These are phyloP conservation scores for Phalaenopsis aphrodite DNA, from an alignment of 106 monocot genomes.

Conservation along the genomic window DNA sequence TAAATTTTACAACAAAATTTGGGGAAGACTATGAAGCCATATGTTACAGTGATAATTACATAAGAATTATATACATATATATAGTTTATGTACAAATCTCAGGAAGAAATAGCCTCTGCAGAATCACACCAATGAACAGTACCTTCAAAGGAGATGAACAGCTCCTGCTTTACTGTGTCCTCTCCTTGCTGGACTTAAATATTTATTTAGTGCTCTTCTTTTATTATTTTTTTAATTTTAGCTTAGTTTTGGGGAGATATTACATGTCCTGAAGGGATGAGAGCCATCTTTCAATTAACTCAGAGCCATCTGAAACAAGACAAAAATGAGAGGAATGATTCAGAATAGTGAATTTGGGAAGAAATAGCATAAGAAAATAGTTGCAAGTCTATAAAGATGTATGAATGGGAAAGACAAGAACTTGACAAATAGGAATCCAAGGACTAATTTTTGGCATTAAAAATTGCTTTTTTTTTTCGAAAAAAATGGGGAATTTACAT, in stretches of 20 bases:
- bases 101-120: background rate
- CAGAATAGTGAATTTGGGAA: background rate
- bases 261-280: conserved; percentile 31
- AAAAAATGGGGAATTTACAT: too few relatives aligned
- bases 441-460: too few relatives aligned
- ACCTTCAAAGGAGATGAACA: background rate
- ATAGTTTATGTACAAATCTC: background rate
- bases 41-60: conserved; percentile 13
- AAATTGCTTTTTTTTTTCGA: too few relatives aligned
- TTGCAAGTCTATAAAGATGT: too few relatives aligned
- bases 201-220: background rate
- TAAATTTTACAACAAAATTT: conserved; percentile 16
- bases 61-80: conserved; percentile 2
- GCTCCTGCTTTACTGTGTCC: background rate
- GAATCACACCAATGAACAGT: background rate
- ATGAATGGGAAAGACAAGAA: too few relatives aligned
- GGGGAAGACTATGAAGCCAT: conserved; percentile 9
- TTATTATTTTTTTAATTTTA: conserved; percentile 3
- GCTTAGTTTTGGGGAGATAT: background rate
- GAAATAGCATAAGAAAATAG: too few relatives aligned
- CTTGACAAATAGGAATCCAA: too few relatives aligned
- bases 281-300: conserved; percentile 37
- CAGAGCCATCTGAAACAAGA: conserved; percentile 28
- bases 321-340: background rate
- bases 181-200: background rate